Base-by-base conservation (phyloP, 73 alveolate genomes). In the Paramecium primaurelia region DNA sequence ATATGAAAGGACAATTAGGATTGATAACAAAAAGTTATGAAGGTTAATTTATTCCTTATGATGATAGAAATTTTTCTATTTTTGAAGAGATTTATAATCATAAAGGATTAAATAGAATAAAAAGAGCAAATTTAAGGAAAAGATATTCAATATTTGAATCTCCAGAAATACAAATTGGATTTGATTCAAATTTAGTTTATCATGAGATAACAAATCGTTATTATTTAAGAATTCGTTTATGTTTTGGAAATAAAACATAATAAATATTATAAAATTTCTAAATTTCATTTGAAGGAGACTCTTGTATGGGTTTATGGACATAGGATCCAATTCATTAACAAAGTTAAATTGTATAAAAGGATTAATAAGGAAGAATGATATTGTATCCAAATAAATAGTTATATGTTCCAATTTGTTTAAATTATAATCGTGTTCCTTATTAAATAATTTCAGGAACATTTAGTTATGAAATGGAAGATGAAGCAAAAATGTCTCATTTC, bases 31-130 rank as follows among this genome's bases (percentile, higher is more conserved):
- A 80, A 47, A 6, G 10, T 1, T 80, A 80, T 45, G 71, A 80
- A 26, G 91, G 91, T 0, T 18, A 80, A 80, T 80, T 80, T 49
- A 47, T 80, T 2, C 91, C 91, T 80, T 80, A 80, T 80, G 91
- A 80, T 49, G 73, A 80, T 11, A 80, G 49, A 14, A 25, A 42
- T 80, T 80, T 80, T 20, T 16, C 30, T 2, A 49, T 49, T 16
- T 80, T 80, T 25, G 30, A 47, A 2, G 77, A 80, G 28, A 80
- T 80, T 25, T 44, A 45, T 28, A 40, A 9, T 9, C 8, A 80
- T 42, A 45, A 11, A 0, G 44, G 58, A 47, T 20, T 80, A 1
- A 80, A 8, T 10, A 80, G 91, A 47, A 49, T 80, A n/a, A 40
- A 80, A 64, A 80, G 44, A 26, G 91, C 77, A n/a, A 80, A 80